Base-by-base conservation (phyloP, 1,139 yeast species). In the Suhomyces bolitotheri region DNA sequence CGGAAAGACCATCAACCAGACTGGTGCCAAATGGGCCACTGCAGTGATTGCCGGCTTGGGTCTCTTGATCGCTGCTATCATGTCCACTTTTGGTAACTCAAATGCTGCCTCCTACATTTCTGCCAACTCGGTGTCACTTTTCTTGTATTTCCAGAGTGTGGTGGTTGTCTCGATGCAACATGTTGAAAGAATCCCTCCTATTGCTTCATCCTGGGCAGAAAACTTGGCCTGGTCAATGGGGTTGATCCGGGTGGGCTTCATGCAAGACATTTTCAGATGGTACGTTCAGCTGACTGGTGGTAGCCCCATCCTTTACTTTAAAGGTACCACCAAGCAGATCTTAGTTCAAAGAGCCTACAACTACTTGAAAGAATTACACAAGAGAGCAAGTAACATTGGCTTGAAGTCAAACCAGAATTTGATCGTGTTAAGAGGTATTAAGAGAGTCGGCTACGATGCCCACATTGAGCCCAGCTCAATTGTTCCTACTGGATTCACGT, bases 221-320 rank as follows among this genome's bases (percentile, higher is more conserved):
- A 84, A 84, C 52, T 70, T 84, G 56, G 86, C 86, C 17, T 84
- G 94, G 94, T 82, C 90, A 2, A 83, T 84, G 90, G 94, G 94
- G 1, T 66, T 84, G 42, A 83, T 84, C 47, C 66, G 79, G 50
- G 73, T 82, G 27, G 52, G 58, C 3, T 83, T 83, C 51, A 82
- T 84, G 89, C 90, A 82, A 59, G 67, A 78, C 39, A 80, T 84
- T 48, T 82, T 84, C 56, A 70, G 90, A 51, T 84, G 94, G 94
- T 84, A 81, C 49, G 77, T 84, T 31, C 88, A 84, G 58, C 64
- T 86, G 34, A 83, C 92, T 3, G 94, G 94, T 34, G 94, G 94
- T 32, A 62, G 70, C 1, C 89, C 92, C 28, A 62, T 82, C 7
- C 63, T 78, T 33, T 78, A 78, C 53, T 64, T 83, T 44, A 70